A percentile compares a stretch with the other conserved stretches of the same genome.
Evolutionary conservation across 805 yeast species (phyloP).

Genomic region (Naumovozyma dairenensis): DNA sequence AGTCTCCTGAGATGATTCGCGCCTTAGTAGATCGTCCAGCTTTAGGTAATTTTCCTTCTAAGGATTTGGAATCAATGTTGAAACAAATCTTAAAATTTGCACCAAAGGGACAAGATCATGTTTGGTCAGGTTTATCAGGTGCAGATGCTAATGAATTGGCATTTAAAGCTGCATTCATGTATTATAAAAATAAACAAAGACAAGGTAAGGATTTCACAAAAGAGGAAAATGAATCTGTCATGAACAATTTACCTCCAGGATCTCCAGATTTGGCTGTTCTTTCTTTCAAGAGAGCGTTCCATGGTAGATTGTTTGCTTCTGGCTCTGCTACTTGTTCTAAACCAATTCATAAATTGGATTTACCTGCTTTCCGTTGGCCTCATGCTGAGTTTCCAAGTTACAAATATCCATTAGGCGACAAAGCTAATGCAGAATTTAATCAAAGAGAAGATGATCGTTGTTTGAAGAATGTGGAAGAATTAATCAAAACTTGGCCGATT

Average conservation of each 20-base stretch:
- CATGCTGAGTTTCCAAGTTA: conserved; percentile 85
- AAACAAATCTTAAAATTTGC: conserved; percentile 48
- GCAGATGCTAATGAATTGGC: conserved; percentile 67
- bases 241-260: conserved; percentile 81
- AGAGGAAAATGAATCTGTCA: conserved; percentile 63
- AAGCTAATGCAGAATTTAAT: conserved; percentile 52
- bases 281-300: conserved; percentile 85
- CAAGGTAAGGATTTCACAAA: conserved; percentile 58
- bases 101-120: conserved; percentile 48
- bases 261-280: conserved; percentile 78
- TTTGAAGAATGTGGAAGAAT: conserved; percentile 61
- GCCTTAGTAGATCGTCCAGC: conserved; percentile 65
- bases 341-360: conserved; percentile 85
- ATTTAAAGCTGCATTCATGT: conserved; percentile 62
- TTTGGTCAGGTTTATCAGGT: conserved; percentile 60
- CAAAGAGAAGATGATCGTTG: conserved; percentile 73
- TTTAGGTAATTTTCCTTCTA: conserved; percentile 51
- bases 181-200: conserved; percentile 46
- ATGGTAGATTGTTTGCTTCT: conserved; percentile 88
- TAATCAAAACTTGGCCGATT: conserved; percentile 53
- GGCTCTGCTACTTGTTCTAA: conserved; percentile 87
- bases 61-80: conserved; percentile 42
- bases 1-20: conserved; percentile 49
- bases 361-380: conserved; percentile 96
- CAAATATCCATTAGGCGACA: conserved; percentile 74